Percentiles rank a stretch among this genome's conserved stretches.
Conservation (phyloP, 345 rosid species). For the Cardamine chenopodiifolia region DNA sequence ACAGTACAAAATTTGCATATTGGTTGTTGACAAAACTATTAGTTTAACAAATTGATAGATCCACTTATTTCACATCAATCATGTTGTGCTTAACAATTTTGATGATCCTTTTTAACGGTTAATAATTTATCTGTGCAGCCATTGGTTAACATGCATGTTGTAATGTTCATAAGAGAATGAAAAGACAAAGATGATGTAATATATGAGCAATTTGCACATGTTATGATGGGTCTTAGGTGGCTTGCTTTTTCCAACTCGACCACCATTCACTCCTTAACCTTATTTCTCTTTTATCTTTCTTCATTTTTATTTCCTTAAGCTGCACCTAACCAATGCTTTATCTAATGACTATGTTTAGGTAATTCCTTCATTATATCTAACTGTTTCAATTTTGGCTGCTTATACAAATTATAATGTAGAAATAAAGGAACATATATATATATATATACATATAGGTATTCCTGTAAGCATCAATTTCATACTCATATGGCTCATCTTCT, state of each 20-base stretch:
- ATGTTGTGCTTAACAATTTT: conserved; percentile 17
- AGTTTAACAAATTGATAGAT: neutral
- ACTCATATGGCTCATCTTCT: conserved; percentile 23
- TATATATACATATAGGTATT: neutral
- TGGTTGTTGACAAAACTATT: conserved; percentile 1
- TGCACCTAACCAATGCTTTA: conserved; percentile 30
- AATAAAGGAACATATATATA: neutral
- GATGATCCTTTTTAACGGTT: conserved; percentile 25
- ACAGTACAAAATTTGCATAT: neutral
- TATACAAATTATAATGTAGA: neutral
- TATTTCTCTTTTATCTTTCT: neutral
- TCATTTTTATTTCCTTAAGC: conserved; percentile 2
- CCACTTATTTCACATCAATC: conserved; percentile 23
- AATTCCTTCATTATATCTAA: neutral
- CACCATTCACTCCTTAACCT: conserved; percentile 32
- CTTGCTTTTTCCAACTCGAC: conserved; percentile 37
- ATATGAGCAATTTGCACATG: conserved; percentile 37
- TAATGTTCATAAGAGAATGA: conserved; percentile 17
- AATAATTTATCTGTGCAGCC: conserved; percentile 15
- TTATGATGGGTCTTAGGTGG: conserved; percentile 37
- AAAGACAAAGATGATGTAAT: conserved; percentile 32
- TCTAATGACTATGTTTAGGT: neutral
- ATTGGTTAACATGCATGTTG: conserved; percentile 37
- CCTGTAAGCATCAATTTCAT: conserved; percentile 1
- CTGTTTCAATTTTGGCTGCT: conserved; percentile 8